Evolutionary conservation across 257 asterid species (phyloP).

Genomic region (Solanum virginianum): DNA sequence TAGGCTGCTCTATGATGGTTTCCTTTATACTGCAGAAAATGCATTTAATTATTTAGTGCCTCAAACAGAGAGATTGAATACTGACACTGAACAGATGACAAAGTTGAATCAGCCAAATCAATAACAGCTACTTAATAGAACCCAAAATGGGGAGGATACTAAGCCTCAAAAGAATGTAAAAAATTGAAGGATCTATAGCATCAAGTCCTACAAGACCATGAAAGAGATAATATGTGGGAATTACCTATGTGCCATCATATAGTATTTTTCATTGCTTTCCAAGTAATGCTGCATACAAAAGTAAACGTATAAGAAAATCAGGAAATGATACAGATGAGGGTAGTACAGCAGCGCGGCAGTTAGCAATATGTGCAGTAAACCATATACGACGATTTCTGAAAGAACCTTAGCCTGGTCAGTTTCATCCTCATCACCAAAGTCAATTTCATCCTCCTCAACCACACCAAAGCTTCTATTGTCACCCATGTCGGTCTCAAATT

Average conservation of each 20-base stretch:
- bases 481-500: conserved; percentile 60
- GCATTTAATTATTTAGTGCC: background rate
- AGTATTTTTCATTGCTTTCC: conserved; percentile 99
- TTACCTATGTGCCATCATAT: conserved; percentile 98
- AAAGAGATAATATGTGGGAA: background rate
- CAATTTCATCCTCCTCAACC: conserved; percentile 55
- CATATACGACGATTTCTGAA: background rate
- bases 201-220: conserved; percentile 2
- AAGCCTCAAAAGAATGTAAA: background rate
- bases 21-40: conserved; percentile 70
- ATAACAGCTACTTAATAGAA: background rate
- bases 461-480: conserved; percentile 32
- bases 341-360: background rate
- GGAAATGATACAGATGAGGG: background rate
- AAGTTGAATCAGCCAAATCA: background rate
- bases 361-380: background rate
- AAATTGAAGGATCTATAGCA: background rate
- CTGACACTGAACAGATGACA: background rate
- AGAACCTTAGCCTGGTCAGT: conserved; percentile 94
- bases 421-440: conserved; percentile 68
- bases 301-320: background rate
- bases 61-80: background rate
- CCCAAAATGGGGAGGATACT: background rate
- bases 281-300: conserved; percentile 77
- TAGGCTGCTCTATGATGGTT: conserved; percentile 66